A percentile compares a stretch with the other conserved stretches of the same genome.
phyloP scores from a whole-genome alignment of 1,284 basidiomycete species.

The Ustilago loliicola region DNA sequence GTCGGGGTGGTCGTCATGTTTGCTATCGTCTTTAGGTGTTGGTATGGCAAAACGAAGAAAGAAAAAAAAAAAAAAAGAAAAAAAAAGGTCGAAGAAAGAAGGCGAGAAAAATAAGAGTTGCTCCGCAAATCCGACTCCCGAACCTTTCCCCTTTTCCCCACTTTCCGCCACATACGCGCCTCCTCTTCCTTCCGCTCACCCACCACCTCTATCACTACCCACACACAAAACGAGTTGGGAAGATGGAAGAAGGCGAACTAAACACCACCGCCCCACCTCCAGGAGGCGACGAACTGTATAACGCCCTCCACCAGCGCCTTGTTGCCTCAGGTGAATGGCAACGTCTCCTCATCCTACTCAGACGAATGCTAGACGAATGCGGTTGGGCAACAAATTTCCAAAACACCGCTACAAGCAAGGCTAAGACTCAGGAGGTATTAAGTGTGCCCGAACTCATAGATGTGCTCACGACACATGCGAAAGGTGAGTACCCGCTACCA shows the following conservation, averaged over 20 bases:
- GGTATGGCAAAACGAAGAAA: neutral
- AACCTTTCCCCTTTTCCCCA: neutral
- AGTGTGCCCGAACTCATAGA: constrained; percentile 39
- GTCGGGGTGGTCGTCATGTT: constrained; percentile 5
- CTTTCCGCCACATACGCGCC: neutral
- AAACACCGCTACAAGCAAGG: constrained; percentile 25
- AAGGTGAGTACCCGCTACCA: constrained; percentile 32
- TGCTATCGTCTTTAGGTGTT: neutral
- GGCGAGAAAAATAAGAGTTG: neutral
- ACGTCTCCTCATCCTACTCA: constrained; percentile 38
- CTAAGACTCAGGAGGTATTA: constrained; percentile 23
- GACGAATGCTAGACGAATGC: constrained; percentile 54
- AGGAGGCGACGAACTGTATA: constrained; percentile 41
- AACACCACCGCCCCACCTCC: neutral
- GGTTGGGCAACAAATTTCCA: constrained; percentile 39
- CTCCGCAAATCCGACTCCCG: constrained; percentile 43
- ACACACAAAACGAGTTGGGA: neutral
- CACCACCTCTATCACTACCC: neutral
- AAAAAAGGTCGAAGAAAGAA: constrained; percentile 8
- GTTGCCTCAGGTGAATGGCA: constrained; percentile 55
- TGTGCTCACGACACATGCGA: constrained; percentile 43
- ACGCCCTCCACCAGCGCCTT: constrained; percentile 53
- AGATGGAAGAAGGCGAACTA: constrained; percentile 54
- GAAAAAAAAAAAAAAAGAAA: neutral
- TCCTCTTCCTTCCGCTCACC: neutral